A percentile compares a stretch with the other conserved stretches of the same genome.
Evolutionary conservation across 768 basidiomycete genomes (phyloP).

Genomic region (Rhodocollybia butyracea): DNA sequence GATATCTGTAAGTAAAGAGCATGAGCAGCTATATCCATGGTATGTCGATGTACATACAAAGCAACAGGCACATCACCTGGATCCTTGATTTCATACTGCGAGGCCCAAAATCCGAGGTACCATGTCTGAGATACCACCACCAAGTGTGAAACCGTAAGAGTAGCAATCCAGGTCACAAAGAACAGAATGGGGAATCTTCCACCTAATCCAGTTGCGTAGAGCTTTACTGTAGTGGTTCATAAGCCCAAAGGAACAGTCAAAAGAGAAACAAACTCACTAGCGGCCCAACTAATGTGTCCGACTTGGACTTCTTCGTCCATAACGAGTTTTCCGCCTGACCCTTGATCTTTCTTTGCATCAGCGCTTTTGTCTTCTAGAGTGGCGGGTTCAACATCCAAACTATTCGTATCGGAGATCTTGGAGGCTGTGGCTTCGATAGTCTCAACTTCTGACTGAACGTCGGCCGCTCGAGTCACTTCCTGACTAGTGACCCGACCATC

Average conservation of each 20-base stretch:
- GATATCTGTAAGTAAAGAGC: conserved; percentile 27
- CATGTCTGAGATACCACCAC: conserved; percentile 32
- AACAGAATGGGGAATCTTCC: conserved; percentile 32
- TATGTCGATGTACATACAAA: conserved; percentile 28
- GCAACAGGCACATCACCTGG: conserved; percentile 29
- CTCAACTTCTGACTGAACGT: conserved; percentile 25
- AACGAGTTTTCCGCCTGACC: conserved; percentile 56
- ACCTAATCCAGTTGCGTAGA: conserved; percentile 36
- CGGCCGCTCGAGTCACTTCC: conserved; percentile 44
- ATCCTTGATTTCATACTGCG: conserved; percentile 32
- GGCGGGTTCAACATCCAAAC: background rate
- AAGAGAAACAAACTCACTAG: conserved; percentile 26
- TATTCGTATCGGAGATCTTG: conserved; percentile 21
- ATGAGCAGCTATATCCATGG: conserved; percentile 26
- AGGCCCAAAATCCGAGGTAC: conserved; percentile 43
- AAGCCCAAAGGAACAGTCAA: background rate
- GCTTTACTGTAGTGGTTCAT: conserved; percentile 25
- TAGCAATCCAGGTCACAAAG: conserved; percentile 23
- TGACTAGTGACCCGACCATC: conserved; percentile 52
- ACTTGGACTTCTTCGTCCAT: conserved; percentile 60
- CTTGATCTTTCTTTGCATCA: conserved; percentile 14
- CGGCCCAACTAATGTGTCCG: conserved; percentile 54
- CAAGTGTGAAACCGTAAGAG: conserved; percentile 20
- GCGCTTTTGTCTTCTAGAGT: conserved; percentile 8
- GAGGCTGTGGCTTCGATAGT: conserved; percentile 16